Evolutionary conservation across 805 yeast genomes (phyloP), one percentile per base, ranked within the genome.

Genomic region (Kodamaea neixiangensis): DNA sequence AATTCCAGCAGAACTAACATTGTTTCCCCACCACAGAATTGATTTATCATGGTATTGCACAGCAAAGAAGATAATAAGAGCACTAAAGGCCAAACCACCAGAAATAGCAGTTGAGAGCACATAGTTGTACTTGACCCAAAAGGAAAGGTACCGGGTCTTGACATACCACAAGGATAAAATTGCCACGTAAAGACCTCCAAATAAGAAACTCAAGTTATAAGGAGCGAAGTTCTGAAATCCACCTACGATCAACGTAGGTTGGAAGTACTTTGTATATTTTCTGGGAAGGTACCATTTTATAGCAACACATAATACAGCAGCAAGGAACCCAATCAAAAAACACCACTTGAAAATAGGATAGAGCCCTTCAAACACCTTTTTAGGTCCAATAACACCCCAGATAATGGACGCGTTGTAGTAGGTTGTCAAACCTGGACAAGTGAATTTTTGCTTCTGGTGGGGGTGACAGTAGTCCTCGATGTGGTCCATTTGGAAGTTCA

Each of bases 341-440:
- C 69, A 68, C 52, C 57, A 68, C 51, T 65, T 61, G 55, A 70
- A 60, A 20, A 66, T 48, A 17, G 73, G 74, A 53, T 70, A 68
- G 21, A 68, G 52, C n/a, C 68, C 68, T 14, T 53, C 54, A 48
- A 69, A 69, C 3, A 67, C 69, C 50, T 60, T 66, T 59, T 64
- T 64, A 4, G 62, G 64, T 17, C 64, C 63, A 52, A 85, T 76
- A 61, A 66, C 76, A 48, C 88, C 89, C 89, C 89, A 85, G 45
- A 82, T 64, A 18, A 85, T 73, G 0, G 86, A 77, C 1, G 88
- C 80, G 31, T 76, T 73, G 66, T 69, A 82, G 61, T 78, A 81
- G 1, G 60, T 55, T 11, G 49, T 60, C 7, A 66, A 55, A 20
- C 50, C 47, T 34, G 71, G 68, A 52, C 71, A 66, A 5, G 78